Evolutionary conservation across 2,329 filamentous ascomycete genomes (phyloP), one percentile per base, ranked within the genome.

Genomic region (Calycina herbarum): DNA sequence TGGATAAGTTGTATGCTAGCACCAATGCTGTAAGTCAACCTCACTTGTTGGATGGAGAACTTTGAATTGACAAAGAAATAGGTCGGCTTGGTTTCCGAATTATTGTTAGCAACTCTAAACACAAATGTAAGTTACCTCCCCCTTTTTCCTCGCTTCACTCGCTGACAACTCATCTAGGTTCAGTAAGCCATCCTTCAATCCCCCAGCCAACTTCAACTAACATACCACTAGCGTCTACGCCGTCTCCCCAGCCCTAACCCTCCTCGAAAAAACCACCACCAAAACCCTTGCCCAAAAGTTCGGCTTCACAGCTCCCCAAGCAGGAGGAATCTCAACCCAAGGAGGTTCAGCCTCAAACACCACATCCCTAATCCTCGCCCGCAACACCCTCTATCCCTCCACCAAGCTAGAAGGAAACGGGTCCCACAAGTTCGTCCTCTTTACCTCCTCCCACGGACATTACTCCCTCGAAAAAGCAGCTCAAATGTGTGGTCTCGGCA

Each of bases 401-500:
- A 93, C 89, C 61, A 97, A 96, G 77, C 80, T 80, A 0, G 77
- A 84, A 1, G 95, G 95, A 17, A 93, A 93, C 74, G 84, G 82
- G 0, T 75, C 76, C 3, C 78, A 82, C 68, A 82, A 84, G 24
- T 94, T 97, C 73, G 89, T 93, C 24, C 79, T 97, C 63, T 97
- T 98, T 80, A 97, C 94, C 2, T 92, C 89, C 70, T 87, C 85
- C 0, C 93, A 98, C 77, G 94, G 94, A 0, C 95, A 98, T 82
- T 99, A 98, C 81, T 94, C 89, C 5, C 86, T 98, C 31, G 93
- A 97, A 74, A 98, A 98, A 80, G 94, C 93, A 2, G 94, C 94
- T n/a, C 90, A 94, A 75, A 90, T 94, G 75, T 90, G 90, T 72
- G 95, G 95, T 0, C 85, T 99, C 45, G 95, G 95, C 10, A 88